Percentiles rank a stretch among this genome's conserved stretches.
phyloP scores from a whole-genome alignment of 306 rosid genomes.

The Argentina anserina region DNA sequence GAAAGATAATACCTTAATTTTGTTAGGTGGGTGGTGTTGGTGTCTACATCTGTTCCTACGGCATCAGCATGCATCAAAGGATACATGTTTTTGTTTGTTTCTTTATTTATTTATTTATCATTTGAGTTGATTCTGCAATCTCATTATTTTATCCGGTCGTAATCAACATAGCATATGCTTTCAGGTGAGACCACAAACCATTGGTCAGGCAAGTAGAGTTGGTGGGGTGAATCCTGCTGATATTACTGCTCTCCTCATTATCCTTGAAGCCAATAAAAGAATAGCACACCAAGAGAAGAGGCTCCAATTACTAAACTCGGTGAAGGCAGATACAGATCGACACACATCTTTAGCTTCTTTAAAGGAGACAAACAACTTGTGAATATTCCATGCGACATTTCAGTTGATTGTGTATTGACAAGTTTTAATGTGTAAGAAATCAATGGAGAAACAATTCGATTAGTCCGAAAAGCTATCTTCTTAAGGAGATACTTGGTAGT shows the following conservation, averaged over 20 bases:
- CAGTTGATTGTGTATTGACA: background rate
- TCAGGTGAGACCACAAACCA: slow-evolving; percentile 67
- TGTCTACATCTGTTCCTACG: background rate
- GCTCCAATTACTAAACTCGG: slow-evolving; percentile 48
- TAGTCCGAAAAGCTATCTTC: background rate
- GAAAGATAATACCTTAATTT: too few relatives aligned
- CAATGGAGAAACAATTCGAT: background rate
- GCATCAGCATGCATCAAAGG: background rate
- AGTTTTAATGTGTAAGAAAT: background rate
- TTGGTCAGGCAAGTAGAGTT: slow-evolving; percentile 95
- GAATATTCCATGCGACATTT: slow-evolving; percentile 14
- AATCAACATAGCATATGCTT: background rate
- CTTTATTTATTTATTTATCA: background rate
- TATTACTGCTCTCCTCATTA: slow-evolving; percentile 81
- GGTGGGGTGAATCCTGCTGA: slow-evolving; percentile 99
- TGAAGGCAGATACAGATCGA: slow-evolving; percentile 35
- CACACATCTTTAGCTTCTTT: slow-evolving; percentile 41
- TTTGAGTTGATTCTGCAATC: background rate
- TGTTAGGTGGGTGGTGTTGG: background rate
- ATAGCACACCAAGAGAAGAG: slow-evolving; percentile 58
- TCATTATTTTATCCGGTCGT: background rate
- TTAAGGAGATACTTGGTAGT: background rate
- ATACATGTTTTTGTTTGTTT: background rate
- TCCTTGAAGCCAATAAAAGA: slow-evolving; percentile 73
- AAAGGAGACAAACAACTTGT: slow-evolving; percentile 50